Evolutionary conservation across 345 rosid species (phyloP).

Genomic region (thale cress (Arabidopsis thaliana)): TAIR10.1 NC_003075.7:16760501-16761000

Average conservation of each 20-base stretch:
- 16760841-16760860: no score
- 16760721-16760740: background rate
- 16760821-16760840: constrained; percentile 3
- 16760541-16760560: background rate
- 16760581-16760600: constrained; percentile 13
- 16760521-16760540: background rate
- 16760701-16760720: background rate
- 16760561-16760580: background rate
- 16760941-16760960: constrained; percentile 12
- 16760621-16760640: constrained; percentile 1
- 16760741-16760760: background rate
- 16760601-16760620: constrained; percentile 16
- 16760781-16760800: background rate
- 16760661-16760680: background rate
- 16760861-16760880: no score
- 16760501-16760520: constrained; percentile 12
- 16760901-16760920: constrained; percentile 1
- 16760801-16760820: background rate
- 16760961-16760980: constrained; percentile 7
- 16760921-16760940: constrained; percentile 3
- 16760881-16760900: background rate
- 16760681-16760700: background rate
- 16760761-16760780: no score
- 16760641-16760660: background rate
- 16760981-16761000: constrained; percentile 4